phyloP scores from a whole-genome alignment of 2,329 filamentous ascomycete species.

The Penicillium sp. region DNA sequence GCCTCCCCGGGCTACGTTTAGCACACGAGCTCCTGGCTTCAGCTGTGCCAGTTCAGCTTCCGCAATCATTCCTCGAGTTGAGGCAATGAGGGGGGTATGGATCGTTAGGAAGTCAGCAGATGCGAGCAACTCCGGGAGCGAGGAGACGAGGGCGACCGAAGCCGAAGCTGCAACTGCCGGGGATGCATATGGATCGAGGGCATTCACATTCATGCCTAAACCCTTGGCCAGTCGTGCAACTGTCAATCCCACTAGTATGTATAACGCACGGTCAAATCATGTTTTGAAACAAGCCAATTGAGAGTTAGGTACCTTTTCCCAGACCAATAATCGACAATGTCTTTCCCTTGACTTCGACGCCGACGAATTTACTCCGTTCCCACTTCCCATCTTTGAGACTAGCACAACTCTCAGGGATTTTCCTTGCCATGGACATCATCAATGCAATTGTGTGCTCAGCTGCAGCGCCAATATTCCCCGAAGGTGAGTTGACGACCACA shows the following conservation, averaged over 20 bases:
- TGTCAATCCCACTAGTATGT: constrained; percentile 56
- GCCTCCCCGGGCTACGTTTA: constrained; percentile 72
- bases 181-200: constrained; percentile 69
- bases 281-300: neutral
- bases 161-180: constrained; percentile 60
- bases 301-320: constrained; percentile 54
- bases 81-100: constrained; percentile 70
- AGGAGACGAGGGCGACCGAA: constrained; percentile 55
- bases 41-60: constrained; percentile 59
- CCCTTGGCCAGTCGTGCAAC: constrained; percentile 72
- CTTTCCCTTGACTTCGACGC: constrained; percentile 69
- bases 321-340: constrained; percentile 67
- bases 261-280: neutral
- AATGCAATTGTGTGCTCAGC: constrained; percentile 70
- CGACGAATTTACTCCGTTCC: constrained; percentile 66
- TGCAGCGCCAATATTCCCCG: constrained; percentile 71
- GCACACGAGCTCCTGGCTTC: constrained; percentile 63
- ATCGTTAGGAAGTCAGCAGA: constrained; percentile 68
- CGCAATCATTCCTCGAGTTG: constrained; percentile 65
- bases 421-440: constrained; percentile 63
- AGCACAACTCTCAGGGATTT: constrained; percentile 62
- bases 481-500: constrained; percentile 70
- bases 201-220: constrained; percentile 65
- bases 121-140: constrained; percentile 54
- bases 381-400: constrained; percentile 63